Evolutionary conservation across 805 yeast genomes (phyloP).

Genomic region (Nakazawaea peltata): DNA sequence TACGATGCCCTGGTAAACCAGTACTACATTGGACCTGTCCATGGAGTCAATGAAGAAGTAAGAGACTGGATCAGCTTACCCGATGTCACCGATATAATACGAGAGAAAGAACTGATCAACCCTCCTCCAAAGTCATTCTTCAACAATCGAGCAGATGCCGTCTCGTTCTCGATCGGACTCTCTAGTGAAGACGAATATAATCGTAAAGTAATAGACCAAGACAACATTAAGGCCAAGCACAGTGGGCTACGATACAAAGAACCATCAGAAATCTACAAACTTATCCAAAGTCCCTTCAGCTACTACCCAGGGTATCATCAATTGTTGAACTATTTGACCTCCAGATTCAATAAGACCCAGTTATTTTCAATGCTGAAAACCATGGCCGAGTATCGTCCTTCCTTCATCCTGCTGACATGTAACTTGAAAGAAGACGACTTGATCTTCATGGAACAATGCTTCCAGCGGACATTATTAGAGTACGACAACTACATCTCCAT

Average conservation of each 20-base stretch:
- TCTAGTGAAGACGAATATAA: constrained; percentile 27
- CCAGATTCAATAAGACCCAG: constrained; percentile 61
- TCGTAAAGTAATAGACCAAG: constrained; percentile 13
- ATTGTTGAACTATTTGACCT: constrained; percentile 62
- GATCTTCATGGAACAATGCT: constrained; percentile 93
- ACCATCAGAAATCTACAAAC: constrained; percentile 74
- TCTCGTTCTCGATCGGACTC: constrained; percentile 42
- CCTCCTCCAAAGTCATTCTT: constrained; percentile 27
- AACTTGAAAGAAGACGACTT: constrained; percentile 84
- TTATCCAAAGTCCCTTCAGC: constrained; percentile 68
- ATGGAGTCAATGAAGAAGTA: constrained; percentile 21
- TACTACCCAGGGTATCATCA: constrained; percentile 90
- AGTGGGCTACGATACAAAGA: constrained; percentile 44
- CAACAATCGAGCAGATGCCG: constrained; percentile 24
- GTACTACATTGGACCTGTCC: constrained; percentile 49
- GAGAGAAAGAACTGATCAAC: constrained; percentile 27
- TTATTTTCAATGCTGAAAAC: constrained; percentile 78
- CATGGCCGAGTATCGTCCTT: constrained; percentile 87
- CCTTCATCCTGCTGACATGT: constrained; percentile 87
- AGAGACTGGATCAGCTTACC: constrained; percentile 45
- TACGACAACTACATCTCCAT: constrained; percentile 78
- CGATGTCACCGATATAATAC: constrained; percentile 43
- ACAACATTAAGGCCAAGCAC: constrained; percentile 8
- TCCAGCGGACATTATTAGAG: constrained; percentile 84
- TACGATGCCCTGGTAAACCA: constrained; percentile 59